phyloP scores from a whole-genome alignment of 2,329 filamentous ascomycete genomes.

The Aspergillus texensis region DNA sequence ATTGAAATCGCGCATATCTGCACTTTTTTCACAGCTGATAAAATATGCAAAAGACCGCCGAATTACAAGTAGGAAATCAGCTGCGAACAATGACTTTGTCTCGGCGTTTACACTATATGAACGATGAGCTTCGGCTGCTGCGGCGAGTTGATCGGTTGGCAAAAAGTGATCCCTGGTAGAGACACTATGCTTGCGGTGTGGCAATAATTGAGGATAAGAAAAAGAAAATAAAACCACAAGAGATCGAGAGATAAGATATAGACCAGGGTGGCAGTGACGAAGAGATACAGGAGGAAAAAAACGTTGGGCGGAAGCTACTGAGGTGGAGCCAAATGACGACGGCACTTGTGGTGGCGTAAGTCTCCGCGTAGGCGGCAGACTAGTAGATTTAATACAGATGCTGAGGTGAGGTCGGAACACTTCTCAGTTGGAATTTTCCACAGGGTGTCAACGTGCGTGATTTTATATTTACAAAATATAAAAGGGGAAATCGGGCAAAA shows the following conservation, averaged over 20 bases:
- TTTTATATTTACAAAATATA: background rate
- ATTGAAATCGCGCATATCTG: background rate
- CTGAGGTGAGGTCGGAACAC: background rate
- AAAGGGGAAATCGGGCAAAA: background rate
- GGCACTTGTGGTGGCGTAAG: slow-evolving; percentile 1
- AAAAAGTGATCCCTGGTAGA: background rate
- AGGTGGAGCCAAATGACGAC: slow-evolving; percentile 2
- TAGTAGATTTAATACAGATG: background rate
- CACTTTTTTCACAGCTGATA: background rate
- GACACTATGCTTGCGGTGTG: background rate
- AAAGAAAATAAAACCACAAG: background rate
- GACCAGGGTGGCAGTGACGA: background rate
- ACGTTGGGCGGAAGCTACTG: background rate
- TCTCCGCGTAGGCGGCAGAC: background rate
- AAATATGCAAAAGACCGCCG: background rate
- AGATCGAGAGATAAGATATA: background rate
- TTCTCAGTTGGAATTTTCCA: background rate
- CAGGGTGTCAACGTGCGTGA: background rate
- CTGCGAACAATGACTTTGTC: background rate
- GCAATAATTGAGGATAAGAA: background rate
- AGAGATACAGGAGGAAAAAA: background rate
- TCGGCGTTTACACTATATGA: background rate
- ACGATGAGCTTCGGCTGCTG: background rate
- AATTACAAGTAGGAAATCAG: background rate
- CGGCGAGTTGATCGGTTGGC: background rate